A percentile compares a stretch with the other conserved stretches of the same genome.
Conservation (phyloP, 2,329 filamentous ascomycete genomes). For the Aspergillus neotritici region DNA sequence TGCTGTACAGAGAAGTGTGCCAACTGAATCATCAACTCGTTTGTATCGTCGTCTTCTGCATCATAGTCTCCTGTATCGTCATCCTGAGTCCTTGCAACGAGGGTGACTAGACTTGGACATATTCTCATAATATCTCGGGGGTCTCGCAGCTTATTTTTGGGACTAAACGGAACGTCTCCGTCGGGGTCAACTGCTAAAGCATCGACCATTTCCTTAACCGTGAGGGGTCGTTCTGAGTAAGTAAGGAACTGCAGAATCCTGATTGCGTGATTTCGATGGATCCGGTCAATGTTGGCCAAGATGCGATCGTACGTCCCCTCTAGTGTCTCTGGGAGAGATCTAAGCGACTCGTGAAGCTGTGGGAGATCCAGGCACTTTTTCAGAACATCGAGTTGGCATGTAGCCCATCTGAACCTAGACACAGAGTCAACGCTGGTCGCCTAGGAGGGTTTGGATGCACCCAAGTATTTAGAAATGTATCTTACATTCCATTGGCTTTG, state of each 20-base stretch:
- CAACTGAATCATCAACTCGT: conserved; percentile 10
- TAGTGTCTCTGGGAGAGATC: conserved; percentile 17
- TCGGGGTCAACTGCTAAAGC: conserved; percentile 7
- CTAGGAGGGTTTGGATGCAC: background rate
- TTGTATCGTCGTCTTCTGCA: no score
- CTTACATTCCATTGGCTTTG: conserved; percentile 17
- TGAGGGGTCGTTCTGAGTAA: conserved; percentile 13
- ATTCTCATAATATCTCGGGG: conserved; percentile 14
- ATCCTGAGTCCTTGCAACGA: background rate
- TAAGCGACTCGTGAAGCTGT: conserved; percentile 12
- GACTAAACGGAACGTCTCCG: conserved; percentile 4
- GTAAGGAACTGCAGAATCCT: conserved; percentile 14
- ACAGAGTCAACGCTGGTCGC: conserved; percentile 1
- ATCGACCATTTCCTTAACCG: conserved; percentile 12
- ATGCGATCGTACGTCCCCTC: conserved; percentile 22
- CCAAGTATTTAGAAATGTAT: background rate
- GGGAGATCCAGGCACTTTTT: conserved; percentile 13
- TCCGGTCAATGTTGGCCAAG: conserved; percentile 9
- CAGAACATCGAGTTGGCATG: conserved; percentile 22
- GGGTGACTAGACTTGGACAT: conserved; percentile 15
- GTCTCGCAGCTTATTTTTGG: conserved; percentile 4
- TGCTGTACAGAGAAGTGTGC: conserved; percentile 22
- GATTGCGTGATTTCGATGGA: conserved; percentile 8
- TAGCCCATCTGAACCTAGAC: conserved; percentile 23
- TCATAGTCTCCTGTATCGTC: no score